Percentiles rank a stretch among this genome's conserved stretches.
Conservation (phyloP, 106 monocot genomes). For the Acanthochlamys bracteata region DNA sequence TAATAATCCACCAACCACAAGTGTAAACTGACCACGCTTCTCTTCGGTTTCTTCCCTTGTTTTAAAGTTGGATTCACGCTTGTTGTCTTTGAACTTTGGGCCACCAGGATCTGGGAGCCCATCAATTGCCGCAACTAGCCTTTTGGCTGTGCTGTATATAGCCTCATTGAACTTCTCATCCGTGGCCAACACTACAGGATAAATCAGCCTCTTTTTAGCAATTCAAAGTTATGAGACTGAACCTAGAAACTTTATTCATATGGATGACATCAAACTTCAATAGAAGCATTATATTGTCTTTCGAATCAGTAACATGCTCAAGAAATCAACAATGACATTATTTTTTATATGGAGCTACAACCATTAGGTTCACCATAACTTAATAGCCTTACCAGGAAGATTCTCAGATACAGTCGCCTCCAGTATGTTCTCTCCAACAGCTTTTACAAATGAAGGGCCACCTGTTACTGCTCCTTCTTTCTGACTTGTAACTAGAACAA, state of each 20-base stretch:
- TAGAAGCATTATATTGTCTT: too few species aligned
- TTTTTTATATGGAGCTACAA: too few species aligned
- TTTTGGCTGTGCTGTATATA: conserved; percentile 52
- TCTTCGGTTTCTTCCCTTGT: conserved; percentile 78
- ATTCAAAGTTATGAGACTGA: too few species aligned
- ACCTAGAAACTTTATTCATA: too few species aligned
- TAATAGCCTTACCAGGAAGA: conserved; percentile 77
- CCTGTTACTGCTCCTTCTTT: conserved; percentile 97
- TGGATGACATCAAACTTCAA: too few species aligned
- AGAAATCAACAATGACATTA: too few species aligned
- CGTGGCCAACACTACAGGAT: conserved; percentile 77
- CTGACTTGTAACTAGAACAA: conserved; percentile 83
- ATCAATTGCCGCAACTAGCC: conserved; percentile 81
- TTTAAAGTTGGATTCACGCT: conserved; percentile 91
- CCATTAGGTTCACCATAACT: too few species aligned
- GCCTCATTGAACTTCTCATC: conserved; percentile 98
- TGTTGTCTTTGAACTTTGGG: conserved; percentile 73
- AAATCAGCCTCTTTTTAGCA: too few species aligned
- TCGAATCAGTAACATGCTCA: too few species aligned
- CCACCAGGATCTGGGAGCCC: conserved; percentile 87
- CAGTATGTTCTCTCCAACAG: conserved; percentile 72
- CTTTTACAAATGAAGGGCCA: conserved; percentile 72
- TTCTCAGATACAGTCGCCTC: conserved; percentile 89
- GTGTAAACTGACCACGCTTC: conserved; percentile 86
- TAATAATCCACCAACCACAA: conserved; percentile 87